Conservation (phyloP, 208 protist species). For the Trypanosoma melophagium region DNA sequence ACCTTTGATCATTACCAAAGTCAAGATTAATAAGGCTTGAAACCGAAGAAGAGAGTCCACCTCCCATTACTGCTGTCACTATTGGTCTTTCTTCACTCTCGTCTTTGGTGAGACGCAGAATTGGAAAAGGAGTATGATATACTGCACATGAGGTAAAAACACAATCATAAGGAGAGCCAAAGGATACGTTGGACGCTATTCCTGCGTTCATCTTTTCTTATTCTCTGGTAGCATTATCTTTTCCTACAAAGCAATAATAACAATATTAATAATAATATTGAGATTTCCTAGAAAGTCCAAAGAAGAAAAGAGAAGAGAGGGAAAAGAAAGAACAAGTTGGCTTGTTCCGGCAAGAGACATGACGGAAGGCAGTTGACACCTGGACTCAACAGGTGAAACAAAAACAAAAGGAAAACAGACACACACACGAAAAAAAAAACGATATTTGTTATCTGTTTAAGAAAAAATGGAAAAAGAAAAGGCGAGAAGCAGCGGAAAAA, state of each 20-base stretch:
- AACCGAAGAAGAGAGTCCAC: background rate
- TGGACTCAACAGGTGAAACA: too few species aligned
- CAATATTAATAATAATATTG: too few species aligned
- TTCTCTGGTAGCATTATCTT: background rate
- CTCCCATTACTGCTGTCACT: conserved; percentile 14
- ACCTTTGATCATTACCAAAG: conserved; percentile 9
- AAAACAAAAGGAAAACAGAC: background rate
- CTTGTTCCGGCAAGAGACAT: too few species aligned
- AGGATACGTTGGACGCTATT: background rate
- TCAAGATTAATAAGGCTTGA: conserved; percentile 15
- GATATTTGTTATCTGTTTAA: background rate
- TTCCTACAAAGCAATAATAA: conserved; percentile 3
- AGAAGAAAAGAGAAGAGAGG: background rate
- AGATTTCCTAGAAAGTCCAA: too few species aligned
- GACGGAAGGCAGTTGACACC: too few species aligned
- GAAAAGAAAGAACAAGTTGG: conserved; percentile 20
- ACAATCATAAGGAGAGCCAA: conserved; percentile 14
- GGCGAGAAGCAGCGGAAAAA: background rate
- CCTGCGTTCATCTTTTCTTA: conserved; percentile 1
- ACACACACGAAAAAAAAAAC: background rate
- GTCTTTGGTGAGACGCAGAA: conserved; percentile 10
- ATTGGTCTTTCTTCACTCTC: background rate
- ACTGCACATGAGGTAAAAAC: conserved; percentile 24
- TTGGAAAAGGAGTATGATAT: conserved; percentile 23
- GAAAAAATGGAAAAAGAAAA: background rate